Percentiles rank a stretch among this genome's conserved stretches.
phyloP scores from a whole-genome alignment of 2,329 filamentous ascomycete genomes.

The Trichoderma sp. region DNA sequence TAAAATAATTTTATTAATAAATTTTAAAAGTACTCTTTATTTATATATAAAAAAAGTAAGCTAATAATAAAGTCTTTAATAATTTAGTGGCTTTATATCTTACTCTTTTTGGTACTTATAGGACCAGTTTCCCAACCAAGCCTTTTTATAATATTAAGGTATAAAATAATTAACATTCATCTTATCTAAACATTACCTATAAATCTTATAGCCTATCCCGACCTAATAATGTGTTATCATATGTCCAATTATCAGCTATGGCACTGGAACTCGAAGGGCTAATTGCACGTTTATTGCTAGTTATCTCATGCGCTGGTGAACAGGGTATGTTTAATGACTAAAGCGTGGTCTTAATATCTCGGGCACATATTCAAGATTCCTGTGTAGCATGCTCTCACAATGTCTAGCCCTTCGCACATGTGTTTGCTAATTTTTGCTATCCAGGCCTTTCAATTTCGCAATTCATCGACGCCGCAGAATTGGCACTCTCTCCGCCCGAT shows the following conservation, averaged over 20 bases:
- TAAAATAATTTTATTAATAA: too few species aligned
- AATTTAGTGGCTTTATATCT: too few species aligned
- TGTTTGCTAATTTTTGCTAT: neutral
- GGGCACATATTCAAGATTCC: neutral
- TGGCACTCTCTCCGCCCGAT: conserved; percentile 33
- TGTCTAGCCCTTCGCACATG: neutral
- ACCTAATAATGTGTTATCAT: conserved; percentile 35
- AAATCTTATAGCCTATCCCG: too few species aligned
- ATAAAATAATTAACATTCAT: neutral
- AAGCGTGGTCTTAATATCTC: neutral
- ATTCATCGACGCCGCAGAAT: conserved; percentile 40
- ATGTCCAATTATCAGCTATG: conserved; percentile 36
- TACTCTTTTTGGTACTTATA: too few species aligned
- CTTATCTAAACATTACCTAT: too few species aligned
- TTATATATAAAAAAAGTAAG: too few species aligned
- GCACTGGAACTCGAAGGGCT: conserved; percentile 46
- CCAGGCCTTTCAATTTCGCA: conserved; percentile 40
- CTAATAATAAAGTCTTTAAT: too few species aligned
- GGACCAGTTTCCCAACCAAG: too few species aligned
- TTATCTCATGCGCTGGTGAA: conserved; percentile 46
- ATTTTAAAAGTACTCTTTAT: too few species aligned
- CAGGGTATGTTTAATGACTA: conserved; percentile 36
- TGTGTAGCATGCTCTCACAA: neutral
- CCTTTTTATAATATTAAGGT: too few species aligned
- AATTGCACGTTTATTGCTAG: conserved; percentile 43